Evolutionary conservation across 345 rosid species (phyloP), one percentile per base, ranked within the genome.

Genomic region (Camelina hispida): DNA sequence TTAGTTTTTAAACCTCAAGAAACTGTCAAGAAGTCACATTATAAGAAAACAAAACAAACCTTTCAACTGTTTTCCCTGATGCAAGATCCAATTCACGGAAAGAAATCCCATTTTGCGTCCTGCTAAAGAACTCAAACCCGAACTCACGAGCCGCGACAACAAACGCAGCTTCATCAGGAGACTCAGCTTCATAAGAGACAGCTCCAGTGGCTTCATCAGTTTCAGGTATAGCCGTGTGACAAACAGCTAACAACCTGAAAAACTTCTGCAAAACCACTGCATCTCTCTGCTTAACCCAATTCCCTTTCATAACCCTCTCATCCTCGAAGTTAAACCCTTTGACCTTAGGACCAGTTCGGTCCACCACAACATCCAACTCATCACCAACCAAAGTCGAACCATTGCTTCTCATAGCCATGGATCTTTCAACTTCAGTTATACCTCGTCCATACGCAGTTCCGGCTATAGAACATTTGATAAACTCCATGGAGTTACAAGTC

Each of bases 401-500:
- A 0, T 93, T 89, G 55, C 86, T 87, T 83, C 88, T 84, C 81
- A 80, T 69, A 17, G 93, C 93, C 79, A 94, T 74, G 34, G 93
- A 89, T 77, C 87, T 85, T 81, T 91, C 98, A 71, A 91, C 97
- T 77, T 94, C 98, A 1, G 97, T 94, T 51, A 90, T 80, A 64
- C 95, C 96, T 0, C 80, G 88, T 28, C 98, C 98, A 38, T 91
- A 94, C 59, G 97, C 86, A 0, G 85, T 84, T 25, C 98, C 98
- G 0, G 93, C 97, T 9, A 88, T 79, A 0, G 98, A 91, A 78
- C 86, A 94, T 78, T 91, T 94, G 74, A 94, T 86, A 69, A 94
- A 91, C 80, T 94, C 98, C 98, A 94, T 94, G 10, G 96, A 90
- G 66, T 94, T 94, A 74, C 98, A 91, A 13, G 98, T 94, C 87